Percentiles rank a stretch among this genome's conserved stretches.
Evolutionary conservation across 805 yeast genomes (phyloP).

Genomic region (Priceomyces carsonii): DNA sequence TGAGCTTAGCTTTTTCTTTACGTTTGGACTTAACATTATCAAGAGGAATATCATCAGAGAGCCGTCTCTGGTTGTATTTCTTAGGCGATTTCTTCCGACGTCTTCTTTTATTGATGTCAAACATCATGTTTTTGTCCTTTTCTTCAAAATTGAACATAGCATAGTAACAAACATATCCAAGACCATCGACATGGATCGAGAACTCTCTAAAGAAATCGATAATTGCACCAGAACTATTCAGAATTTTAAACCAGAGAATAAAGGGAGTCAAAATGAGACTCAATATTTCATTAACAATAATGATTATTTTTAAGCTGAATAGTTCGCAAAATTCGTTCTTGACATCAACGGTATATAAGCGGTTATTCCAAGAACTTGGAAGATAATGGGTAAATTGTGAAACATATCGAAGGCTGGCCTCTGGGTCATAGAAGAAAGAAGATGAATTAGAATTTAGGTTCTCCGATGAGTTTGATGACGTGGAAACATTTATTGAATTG

Average conservation of each 20-base stretch:
- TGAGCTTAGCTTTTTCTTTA: slow-evolving; percentile 11
- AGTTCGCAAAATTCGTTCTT: slow-evolving; percentile 78
- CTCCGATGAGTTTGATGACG: slow-evolving; percentile 16
- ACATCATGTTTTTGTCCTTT: slow-evolving; percentile 48
- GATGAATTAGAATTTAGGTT: slow-evolving; percentile 24
- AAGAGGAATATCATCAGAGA: slow-evolving; percentile 15
- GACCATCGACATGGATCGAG: slow-evolving; percentile 88
- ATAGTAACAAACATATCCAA: slow-evolving; percentile 91
- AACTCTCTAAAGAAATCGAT: slow-evolving; percentile 90
- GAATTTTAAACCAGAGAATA: slow-evolving; percentile 81
- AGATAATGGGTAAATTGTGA: slow-evolving; percentile 88
- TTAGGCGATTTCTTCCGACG: slow-evolving; percentile 13
- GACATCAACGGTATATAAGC: slow-evolving; percentile 80
- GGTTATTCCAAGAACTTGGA: slow-evolving; percentile 85
- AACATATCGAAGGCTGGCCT: slow-evolving; percentile 75
- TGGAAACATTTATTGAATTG: slow-evolving; percentile 46
- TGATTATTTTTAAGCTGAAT: slow-evolving; percentile 70
- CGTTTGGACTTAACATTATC: slow-evolving; percentile 13
- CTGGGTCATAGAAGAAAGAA: slow-evolving; percentile 82
- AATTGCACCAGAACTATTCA: slow-evolving; percentile 69
- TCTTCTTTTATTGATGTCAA: slow-evolving; percentile 22
- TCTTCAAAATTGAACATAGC: slow-evolving; percentile 88
- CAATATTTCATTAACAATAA: slow-evolving; percentile 74
- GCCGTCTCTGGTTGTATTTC: slow-evolving; percentile 11
- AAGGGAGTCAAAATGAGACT: slow-evolving; percentile 86